Evolutionary conservation across 805 yeast genomes (phyloP), one percentile per base, ranked within the genome.

Genomic region (Yamadazyma olivae): DNA sequence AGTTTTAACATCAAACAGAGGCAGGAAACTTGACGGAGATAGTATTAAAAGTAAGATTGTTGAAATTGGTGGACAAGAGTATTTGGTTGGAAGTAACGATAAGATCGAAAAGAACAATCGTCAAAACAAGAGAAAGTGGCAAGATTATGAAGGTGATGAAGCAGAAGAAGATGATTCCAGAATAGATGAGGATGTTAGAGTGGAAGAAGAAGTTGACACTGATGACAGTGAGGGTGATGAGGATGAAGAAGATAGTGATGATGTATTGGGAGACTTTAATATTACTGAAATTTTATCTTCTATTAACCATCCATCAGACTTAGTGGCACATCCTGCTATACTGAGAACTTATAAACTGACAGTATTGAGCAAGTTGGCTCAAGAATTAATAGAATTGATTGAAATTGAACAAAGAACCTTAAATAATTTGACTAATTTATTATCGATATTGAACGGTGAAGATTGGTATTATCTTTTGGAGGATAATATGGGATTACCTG

Each of bases 381-480:
- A 65, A 13, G 87, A 88, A 42, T 77, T 93, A 13, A 77, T 90
- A 17, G 83, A 83, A 35, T 64, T 82, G 42, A 83, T 93, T 33
- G 90, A 86, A 53, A 74, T 75, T 27, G 99, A 93, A 53, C 95
- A 88, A 50, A 70, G 74, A 18, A 81, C 80, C 23, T 83, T 85
- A n/a, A 78, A 80, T 39, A 75, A 80, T 51, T 65, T 89, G 35
- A 75, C 83, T 29, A 78, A 77, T 49, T 67, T 91, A 30, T 71
- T 93, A 59, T 85, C 82, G 43, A 80, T 84, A 1, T 78, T 91
- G 47, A 67, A 91, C 33, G 96, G 97, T 4, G 98, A 91, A 53
- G 91, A 87, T 54, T 84, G 95, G 45, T 69, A 69, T 29, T 79
- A 78, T 37, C 59, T 83, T 26, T 64, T 78, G 15, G 86, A 85